Evolutionary conservation across 2,329 filamentous ascomycete genomes (phyloP).

Genomic region (Phaeosphaeriaceae sp.): DNA sequence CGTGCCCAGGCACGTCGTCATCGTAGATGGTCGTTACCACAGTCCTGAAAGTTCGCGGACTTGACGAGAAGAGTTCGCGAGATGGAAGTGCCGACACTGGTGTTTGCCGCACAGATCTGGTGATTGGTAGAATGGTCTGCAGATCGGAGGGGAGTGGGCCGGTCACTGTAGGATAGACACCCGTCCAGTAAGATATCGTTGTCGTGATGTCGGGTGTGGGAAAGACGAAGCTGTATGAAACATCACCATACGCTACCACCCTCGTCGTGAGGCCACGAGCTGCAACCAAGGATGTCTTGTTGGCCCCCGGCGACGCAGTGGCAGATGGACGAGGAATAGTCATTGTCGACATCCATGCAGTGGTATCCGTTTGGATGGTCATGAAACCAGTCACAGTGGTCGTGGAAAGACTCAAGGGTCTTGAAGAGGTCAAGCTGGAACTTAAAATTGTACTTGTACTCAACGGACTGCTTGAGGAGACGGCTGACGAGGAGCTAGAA

Average conservation of each 20-base stretch:
- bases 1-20: constrained; percentile 3
- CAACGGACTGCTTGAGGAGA: not conserved
- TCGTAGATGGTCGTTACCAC: constrained; percentile 14
- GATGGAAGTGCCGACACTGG: constrained; percentile 29
- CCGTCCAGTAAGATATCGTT: constrained; percentile 44
- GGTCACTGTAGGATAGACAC: constrained; percentile 35
- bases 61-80: constrained; percentile 22
- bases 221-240: constrained; percentile 36
- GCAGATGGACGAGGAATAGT: not conserved
- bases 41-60: constrained; percentile 18
- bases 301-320: not conserved
- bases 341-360: not conserved
- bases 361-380: constrained; percentile 12
- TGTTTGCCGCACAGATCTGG: constrained; percentile 29
- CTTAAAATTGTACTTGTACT: not conserved
- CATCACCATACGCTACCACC: constrained; percentile 33
- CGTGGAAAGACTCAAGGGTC: not conserved
- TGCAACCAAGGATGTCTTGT: constrained; percentile 4
- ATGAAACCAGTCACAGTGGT: constrained; percentile 3
- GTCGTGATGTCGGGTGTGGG: constrained; percentile 38
- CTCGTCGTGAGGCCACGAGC: constrained; percentile 27
- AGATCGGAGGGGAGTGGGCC: constrained; percentile 34
- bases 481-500: not conserved
- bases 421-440: not conserved
- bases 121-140: constrained; percentile 28